Base-by-base conservation (phyloP, 306 rosid genomes). In the Cucurbita moschata region DNA sequence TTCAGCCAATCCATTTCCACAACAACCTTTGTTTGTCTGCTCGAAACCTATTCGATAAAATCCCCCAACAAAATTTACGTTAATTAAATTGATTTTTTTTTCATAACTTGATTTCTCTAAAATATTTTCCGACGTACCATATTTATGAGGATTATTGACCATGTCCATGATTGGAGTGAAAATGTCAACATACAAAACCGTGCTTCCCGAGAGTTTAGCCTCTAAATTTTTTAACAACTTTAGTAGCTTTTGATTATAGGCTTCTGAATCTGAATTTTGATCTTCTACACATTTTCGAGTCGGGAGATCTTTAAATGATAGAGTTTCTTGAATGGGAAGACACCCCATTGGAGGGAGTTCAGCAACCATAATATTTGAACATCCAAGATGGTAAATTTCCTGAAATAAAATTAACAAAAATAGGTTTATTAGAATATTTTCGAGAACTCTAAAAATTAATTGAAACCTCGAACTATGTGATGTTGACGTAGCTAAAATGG, bases 241-340 rank as follows among this genome's bases (percentile, higher is more conserved):
- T n/a, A 51, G 64, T 14, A 89, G 79, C 77, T 92, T 92, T 61
- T 57, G n/a, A 18, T 92, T 89, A 67, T 88, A 88, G 12, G 42
- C 5, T 42, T 66, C 47, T 4, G 91, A 74, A 69, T 88, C 92
- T 54, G 10, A 56, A 60, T 88, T 89, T 78, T 89, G 85, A n/a
- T 82, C 50, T 54, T 81, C 80, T 18, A 83, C 43, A 42, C 96
- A 88, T 80, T 37, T 76, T 30, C 86, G 77, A n/a, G 71, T 75
- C 10, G 59, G 50, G 6, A 55, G 66, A 35, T 2, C 6, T 21
- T 13, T 26, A 19, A 14, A 63, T 35, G 80, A 79, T 55, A 54
- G 88, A 54, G 88, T 83, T 42, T 88, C 78, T 81, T 92, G 96
- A 77, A 84, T 14, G 19, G 96, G 95, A n/a, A 90, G 69, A 81